Conservation (phyloP, 306 rosid genomes). For the Vigna reflexopilosa region DNA sequence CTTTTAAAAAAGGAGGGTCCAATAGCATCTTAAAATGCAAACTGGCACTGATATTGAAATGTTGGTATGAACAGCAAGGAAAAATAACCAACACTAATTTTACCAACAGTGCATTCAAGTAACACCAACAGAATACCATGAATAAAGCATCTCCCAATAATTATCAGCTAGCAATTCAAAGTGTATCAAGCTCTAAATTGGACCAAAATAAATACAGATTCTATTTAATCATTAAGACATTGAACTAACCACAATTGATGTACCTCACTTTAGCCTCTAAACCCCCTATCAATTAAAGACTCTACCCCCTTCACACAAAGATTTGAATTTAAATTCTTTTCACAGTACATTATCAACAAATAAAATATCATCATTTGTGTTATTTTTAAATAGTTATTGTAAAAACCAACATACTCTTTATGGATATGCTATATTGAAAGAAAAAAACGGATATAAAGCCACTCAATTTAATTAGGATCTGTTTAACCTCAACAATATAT, state of each 20-base stretch:
- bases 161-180: constrained; percentile 26
- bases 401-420: neutral
- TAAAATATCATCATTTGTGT: too few relatives aligned
- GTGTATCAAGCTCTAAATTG: constrained; percentile 15
- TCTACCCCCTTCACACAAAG: neutral
- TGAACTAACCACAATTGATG: neutral
- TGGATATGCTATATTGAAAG: too few relatives aligned
- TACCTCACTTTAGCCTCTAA: constrained; percentile 25
- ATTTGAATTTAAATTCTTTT: neutral
- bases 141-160: constrained; percentile 13
- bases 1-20: neutral
- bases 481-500: too few relatives aligned
- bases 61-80: neutral
- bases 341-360: too few relatives aligned
- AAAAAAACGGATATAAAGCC: too few relatives aligned
- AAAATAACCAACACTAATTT: neutral
- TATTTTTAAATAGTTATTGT: neutral
- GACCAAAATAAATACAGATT: constrained; percentile 13
- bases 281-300: neutral
- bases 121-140: constrained; percentile 11
- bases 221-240: constrained; percentile 18
- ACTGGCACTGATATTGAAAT: neutral
- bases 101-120: constrained; percentile 18
- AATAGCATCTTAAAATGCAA: neutral
- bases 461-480: too few relatives aligned